phyloP scores from a whole-genome alignment of 805 yeast genomes.

The Metschnikowia cubensis region DNA sequence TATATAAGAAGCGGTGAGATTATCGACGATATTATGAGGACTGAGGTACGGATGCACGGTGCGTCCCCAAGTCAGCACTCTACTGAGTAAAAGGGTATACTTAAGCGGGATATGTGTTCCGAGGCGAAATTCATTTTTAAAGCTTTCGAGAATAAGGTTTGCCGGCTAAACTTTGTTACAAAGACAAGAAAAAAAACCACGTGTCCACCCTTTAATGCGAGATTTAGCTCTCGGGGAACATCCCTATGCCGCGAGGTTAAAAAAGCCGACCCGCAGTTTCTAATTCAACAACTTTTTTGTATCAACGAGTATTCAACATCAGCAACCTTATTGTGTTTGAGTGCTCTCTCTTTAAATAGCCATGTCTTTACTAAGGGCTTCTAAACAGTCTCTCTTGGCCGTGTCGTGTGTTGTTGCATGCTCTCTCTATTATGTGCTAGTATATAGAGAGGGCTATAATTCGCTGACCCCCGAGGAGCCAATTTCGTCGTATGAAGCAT shows the following conservation, averaged over 20 bases:
- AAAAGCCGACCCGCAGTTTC: too few species aligned
- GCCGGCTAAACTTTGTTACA: too few species aligned
- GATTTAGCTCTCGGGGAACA: too few species aligned
- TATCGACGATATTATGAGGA: slow-evolving; percentile 8
- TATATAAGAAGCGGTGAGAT: slow-evolving; percentile 3
- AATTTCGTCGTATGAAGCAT: not conserved
- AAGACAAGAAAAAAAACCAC: too few species aligned
- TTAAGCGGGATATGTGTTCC: not conserved
- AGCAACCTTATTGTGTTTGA: not conserved
- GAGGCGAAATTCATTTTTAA: too few species aligned
- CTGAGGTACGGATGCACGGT: slow-evolving; percentile 13
- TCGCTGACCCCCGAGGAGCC: not conserved
- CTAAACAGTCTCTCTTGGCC: not conserved
- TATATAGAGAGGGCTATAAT: not conserved
- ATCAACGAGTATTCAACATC: too few species aligned
- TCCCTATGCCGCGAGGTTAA: too few species aligned
- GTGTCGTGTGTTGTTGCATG: not conserved
- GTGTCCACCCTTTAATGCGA: too few species aligned
- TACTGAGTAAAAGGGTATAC: not conserved
- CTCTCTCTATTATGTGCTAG: not conserved
- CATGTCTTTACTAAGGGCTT: not conserved
- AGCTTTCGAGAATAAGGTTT: too few species aligned
- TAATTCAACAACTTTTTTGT: too few species aligned
- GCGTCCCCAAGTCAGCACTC: not conserved
- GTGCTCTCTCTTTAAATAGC: not conserved